Conservation (phyloP, 2,329 filamentous ascomycete species). For the Coniosporium tulheliwenetii region DNA sequence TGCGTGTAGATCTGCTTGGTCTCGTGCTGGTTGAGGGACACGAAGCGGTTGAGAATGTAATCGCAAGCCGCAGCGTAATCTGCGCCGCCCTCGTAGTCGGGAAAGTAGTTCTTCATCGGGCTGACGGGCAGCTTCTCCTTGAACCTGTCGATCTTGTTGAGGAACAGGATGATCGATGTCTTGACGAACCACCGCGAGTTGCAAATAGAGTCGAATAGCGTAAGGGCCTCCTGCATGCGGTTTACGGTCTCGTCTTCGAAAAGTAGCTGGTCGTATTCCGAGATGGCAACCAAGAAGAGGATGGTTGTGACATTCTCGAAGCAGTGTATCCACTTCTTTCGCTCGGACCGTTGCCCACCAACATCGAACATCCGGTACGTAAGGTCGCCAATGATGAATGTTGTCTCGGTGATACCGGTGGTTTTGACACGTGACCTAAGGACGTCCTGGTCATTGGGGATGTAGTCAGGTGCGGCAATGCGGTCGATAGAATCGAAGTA, state of each 20-base stretch:
- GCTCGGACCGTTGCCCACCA: conserved; percentile 84
- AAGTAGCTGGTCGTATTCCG: conserved; percentile 88
- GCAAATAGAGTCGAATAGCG: conserved; percentile 57
- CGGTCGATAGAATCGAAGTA: conserved; percentile 93
- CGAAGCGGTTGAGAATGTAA: conserved; percentile 97
- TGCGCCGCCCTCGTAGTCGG: conserved; percentile 76
- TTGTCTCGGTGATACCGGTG: conserved; percentile 92
- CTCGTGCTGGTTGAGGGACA: conserved; percentile 96
- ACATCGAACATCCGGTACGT: conserved; percentile 98
- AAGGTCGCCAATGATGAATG: conserved; percentile 85
- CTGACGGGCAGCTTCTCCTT: conserved; percentile 60
- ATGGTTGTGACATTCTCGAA: conserved; percentile 97
- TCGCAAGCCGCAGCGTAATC: conserved; percentile 94
- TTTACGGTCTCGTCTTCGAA: conserved; percentile 85
- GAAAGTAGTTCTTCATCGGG: conserved; percentile 64
- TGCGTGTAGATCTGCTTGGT: conserved; percentile 99
- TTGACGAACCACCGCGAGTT: conserved; percentile 60
- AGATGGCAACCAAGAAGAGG: conserved; percentile 91
- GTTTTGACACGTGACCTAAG: conserved; percentile 94
- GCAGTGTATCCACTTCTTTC: conserved; percentile 99
- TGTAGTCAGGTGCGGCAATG: conserved; percentile 80
- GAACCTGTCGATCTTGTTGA: conserved; percentile 64
- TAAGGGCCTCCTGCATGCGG: conserved; percentile 58
- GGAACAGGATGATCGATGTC: conserved; percentile 57
- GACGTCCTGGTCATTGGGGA: conserved; percentile 90